A percentile compares a stretch with the other conserved stretches of the same genome.
Conservation (phyloP, 208 protist genomes). For the Porcisia deanei region DNA sequence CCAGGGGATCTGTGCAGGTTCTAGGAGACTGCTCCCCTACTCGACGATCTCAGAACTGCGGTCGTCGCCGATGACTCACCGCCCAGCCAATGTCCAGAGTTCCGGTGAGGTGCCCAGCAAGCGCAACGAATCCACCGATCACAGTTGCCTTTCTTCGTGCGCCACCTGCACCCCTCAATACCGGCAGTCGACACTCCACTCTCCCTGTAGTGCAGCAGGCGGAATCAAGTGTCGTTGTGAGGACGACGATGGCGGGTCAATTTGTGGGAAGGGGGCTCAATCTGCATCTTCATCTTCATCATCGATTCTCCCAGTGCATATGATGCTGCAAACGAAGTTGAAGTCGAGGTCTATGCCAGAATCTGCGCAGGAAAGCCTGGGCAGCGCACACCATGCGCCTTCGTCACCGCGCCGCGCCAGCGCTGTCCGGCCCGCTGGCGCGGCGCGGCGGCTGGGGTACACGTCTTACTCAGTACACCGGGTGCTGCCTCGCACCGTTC, state of each 20-base stretch:
- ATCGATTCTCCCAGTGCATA: neutral
- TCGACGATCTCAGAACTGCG: neutral
- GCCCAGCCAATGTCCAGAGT: neutral
- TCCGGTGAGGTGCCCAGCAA: neutral
- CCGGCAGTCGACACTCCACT: neutral
- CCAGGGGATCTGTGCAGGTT: neutral
- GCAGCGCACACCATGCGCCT: neutral
- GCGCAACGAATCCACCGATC: neutral
- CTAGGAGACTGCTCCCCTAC: neutral
- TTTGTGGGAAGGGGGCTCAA: neutral
- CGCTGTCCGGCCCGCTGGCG: neutral
- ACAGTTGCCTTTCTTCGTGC: neutral
- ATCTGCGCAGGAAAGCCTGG: too few species aligned
- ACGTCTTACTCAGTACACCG: constrained; percentile 26
- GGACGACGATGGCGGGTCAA: neutral
- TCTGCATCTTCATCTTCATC: neutral
- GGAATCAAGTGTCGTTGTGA: neutral
- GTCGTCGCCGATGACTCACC: neutral
- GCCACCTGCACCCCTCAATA: too few species aligned
- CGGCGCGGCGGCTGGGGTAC: neutral
- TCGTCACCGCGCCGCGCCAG: neutral
- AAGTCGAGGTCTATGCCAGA: neutral
- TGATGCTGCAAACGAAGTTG: neutral
- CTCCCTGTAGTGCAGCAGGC: neutral
- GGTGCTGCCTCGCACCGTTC: constrained; percentile 14